These are phyloP conservation scores for Kuraishia floccosa DNA, from an alignment of 805 yeast species.

Conservation along the genomic window DNA sequence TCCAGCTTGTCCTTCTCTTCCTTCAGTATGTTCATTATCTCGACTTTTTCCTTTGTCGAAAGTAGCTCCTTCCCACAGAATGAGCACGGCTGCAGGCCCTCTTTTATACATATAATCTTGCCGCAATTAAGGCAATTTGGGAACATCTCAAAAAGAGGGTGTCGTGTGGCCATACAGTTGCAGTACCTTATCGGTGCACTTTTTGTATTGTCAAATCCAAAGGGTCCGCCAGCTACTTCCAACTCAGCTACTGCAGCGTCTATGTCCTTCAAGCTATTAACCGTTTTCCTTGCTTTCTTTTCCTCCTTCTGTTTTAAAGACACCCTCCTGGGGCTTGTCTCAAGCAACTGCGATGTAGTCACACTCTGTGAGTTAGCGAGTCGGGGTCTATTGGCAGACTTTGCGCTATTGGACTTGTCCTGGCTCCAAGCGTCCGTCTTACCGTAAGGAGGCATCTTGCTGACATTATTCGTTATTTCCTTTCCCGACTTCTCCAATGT, in stretches of 20 bases:
- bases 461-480: constrained; percentile 4
- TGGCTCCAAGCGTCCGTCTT: constrained; percentile 4
- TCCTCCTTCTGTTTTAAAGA: constrained; percentile 22
- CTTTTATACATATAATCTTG: constrained; percentile 79
- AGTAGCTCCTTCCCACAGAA: constrained; percentile 66
- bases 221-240: constrained; percentile 26
- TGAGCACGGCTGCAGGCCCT: constrained; percentile 86
- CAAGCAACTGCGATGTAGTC: constrained; percentile 37
- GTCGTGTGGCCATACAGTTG: constrained; percentile 79
- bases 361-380: constrained; percentile 13
- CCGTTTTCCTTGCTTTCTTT: constrained; percentile 29
- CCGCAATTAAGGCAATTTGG: constrained; percentile 96
- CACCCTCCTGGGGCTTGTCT: constrained; percentile 12
- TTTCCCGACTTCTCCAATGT: constrained; percentile 3
- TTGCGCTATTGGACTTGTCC: constrained; percentile 4
- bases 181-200: constrained; percentile 27
- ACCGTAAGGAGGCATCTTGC: constrained; percentile 1
- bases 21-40: constrained; percentile 40
- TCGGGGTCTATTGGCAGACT: constrained; percentile 1
- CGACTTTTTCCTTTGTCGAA: constrained; percentile 45
- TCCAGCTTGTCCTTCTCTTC: constrained; percentile 38
- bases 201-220: constrained; percentile 1
- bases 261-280: constrained; percentile 37
- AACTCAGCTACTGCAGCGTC: constrained; percentile 34
- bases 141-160: constrained; percentile 79